These are phyloP conservation scores for Paraphaeosphaeria sporulosa DNA, from an alignment of 2,329 filamentous ascomycete genomes.

Conservation along the genomic window DNA sequence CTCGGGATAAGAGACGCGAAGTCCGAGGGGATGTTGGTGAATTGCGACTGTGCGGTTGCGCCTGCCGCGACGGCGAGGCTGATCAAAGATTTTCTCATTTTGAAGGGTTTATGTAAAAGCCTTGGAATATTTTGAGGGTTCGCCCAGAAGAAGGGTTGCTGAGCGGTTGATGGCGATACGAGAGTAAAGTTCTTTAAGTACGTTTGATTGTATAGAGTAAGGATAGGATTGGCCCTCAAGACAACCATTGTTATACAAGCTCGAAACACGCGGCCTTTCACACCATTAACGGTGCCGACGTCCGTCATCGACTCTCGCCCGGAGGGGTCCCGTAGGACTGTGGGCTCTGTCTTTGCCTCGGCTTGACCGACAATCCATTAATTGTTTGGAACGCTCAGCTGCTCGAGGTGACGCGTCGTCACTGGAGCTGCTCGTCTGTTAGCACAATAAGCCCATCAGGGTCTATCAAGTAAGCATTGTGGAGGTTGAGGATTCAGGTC, in stretches of 20 bases:
- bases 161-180: background rate
- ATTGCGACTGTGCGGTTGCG: background rate
- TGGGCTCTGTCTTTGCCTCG: background rate
- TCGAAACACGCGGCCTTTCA: constrained; percentile 11
- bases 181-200: background rate
- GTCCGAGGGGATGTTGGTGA: constrained; percentile 1
- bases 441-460: background rate
- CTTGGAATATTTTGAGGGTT: background rate
- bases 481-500: background rate
- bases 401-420: background rate
- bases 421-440: background rate
- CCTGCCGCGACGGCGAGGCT: constrained; percentile 16
- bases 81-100: constrained; percentile 13
- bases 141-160: background rate
- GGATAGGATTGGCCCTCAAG: background rate
- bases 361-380: background rate
- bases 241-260: constrained; percentile 15
- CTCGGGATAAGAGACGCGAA: background rate
- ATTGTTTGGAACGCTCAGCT: background rate
- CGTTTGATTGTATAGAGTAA: background rate
- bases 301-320: constrained; percentile 8
- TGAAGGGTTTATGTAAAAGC: background rate
- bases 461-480: background rate
- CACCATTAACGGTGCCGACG: background rate
- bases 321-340: constrained; percentile 8